phyloP scores from a whole-genome alignment of 2,329 filamentous ascomycete genomes.

The Stagonosporopsis rhizophila region DNA sequence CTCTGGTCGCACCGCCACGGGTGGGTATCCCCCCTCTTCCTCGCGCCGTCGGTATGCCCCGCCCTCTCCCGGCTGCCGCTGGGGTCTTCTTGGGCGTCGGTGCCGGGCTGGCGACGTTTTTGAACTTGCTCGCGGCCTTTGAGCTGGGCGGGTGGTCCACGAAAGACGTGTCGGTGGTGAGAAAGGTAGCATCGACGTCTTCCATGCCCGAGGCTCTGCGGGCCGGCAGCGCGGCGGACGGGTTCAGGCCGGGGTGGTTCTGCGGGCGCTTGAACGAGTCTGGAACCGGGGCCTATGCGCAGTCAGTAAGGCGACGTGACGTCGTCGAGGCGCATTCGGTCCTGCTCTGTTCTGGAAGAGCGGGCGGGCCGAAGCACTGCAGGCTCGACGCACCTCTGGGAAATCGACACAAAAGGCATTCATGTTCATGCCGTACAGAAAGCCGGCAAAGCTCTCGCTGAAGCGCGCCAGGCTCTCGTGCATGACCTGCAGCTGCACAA shows the following conservation, averaged over 20 bases:
- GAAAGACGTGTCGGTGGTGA: slow-evolving; percentile 93
- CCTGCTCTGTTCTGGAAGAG: too few relatives aligned
- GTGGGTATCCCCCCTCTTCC: slow-evolving; percentile 44
- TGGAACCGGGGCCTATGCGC: slow-evolving; percentile 78
- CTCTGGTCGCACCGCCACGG: slow-evolving; percentile 41
- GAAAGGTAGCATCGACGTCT: slow-evolving; percentile 80
- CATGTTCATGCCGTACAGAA: slow-evolving; percentile 97
- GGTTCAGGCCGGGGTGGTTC: slow-evolving; percentile 35
- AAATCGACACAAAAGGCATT: slow-evolving; percentile 99
- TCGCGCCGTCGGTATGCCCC: slow-evolving; percentile 45
- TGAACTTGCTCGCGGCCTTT: slow-evolving; percentile 55
- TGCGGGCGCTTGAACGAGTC: slow-evolving; percentile 73
- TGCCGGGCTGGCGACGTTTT: slow-evolving; percentile 44
- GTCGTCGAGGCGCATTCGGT: too few relatives aligned
- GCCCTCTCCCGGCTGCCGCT: slow-evolving; percentile 36
- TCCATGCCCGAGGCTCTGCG: slow-evolving; percentile 37
- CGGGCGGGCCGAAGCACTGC: too few relatives aligned
- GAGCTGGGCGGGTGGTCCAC: slow-evolving; percentile 78
- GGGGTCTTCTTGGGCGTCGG: slow-evolving; percentile 31
- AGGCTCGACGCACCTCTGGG: too few relatives aligned
- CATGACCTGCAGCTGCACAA: slow-evolving; percentile 97
- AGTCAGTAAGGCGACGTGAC: too few relatives aligned
- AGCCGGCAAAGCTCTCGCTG: slow-evolving; percentile 93
- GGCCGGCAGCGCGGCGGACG: slow-evolving; percentile 28
- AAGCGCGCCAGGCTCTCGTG: slow-evolving; percentile 93